phyloP scores from a whole-genome alignment of 1,284 basidiomycete species.

The Irpex sp. region DNA sequence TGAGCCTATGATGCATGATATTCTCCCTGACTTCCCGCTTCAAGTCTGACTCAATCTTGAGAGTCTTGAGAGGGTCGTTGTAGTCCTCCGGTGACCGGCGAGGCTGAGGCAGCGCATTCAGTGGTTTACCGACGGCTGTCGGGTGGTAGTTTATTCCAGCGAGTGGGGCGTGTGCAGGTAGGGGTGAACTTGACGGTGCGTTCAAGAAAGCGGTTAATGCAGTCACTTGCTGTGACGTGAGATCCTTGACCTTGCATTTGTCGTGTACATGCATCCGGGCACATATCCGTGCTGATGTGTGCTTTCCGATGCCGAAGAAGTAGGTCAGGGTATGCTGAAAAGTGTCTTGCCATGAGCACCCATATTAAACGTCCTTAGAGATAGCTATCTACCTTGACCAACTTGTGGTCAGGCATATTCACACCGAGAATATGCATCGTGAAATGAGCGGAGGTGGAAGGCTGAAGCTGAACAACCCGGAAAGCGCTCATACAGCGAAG shows the following conservation, averaged over 20 bases:
- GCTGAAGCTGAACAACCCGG: background rate
- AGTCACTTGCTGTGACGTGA: conserved; percentile 80
- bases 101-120: conserved; percentile 4
- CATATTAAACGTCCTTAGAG: background rate
- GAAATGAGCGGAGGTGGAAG: background rate
- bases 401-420: conserved; percentile 1
- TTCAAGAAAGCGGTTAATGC: conserved; percentile 86
- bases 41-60: conserved; percentile 84
- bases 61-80: conserved; percentile 59
- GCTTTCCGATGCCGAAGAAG: conserved; percentile 81
- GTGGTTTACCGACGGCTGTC: conserved; percentile 26
- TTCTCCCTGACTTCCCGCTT: conserved; percentile 79
- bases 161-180: conserved; percentile 59
- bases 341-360: background rate
- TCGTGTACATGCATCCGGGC: conserved; percentile 87
- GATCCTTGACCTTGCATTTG: conserved; percentile 69
- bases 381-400: conserved; percentile 4
- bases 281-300: conserved; percentile 76
- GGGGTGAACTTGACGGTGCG: conserved; percentile 68
- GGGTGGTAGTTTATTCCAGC: conserved; percentile 51
- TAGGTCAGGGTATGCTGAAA: conserved; percentile 75
- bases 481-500: background rate
- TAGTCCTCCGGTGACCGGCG: conserved; percentile 16
- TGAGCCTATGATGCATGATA: conserved; percentile 85
- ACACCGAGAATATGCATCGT: conserved; percentile 2